These are phyloP conservation scores for Phlebiopsis gigantea DNA, from an alignment of 768 basidiomycete genomes.

Conservation along the genomic window DNA sequence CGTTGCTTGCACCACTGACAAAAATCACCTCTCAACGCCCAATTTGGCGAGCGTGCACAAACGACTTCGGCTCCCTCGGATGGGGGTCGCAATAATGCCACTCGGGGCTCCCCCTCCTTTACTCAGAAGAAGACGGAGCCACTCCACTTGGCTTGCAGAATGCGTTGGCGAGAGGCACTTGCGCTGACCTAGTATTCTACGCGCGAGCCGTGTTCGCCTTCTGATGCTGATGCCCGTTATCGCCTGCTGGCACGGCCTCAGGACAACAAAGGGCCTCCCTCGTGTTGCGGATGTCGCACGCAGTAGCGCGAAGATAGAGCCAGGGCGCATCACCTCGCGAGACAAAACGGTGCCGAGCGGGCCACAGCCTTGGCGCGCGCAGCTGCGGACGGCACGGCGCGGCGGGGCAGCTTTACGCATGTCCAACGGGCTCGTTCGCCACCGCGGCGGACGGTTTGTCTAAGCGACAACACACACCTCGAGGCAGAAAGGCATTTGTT, in stretches of 20 bases:
- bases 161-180: neutral
- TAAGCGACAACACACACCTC: no score
- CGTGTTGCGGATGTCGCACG: neutral
- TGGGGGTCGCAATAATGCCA: neutral
- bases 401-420: no score
- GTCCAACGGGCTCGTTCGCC: neutral
- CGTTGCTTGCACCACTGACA: neutral
- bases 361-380: neutral
- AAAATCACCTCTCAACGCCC: neutral
- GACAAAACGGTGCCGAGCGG: neutral
- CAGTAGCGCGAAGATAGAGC: neutral
- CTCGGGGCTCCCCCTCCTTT: constrained; percentile 2
- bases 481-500: neutral
- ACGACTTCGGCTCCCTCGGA: neutral
- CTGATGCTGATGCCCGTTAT: neutral
- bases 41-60: neutral
- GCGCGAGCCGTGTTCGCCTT: neutral
- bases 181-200: neutral
- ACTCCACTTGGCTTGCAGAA: neutral
- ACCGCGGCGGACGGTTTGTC: no score
- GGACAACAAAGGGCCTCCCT: neutral
- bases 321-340: neutral
- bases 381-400: neutral
- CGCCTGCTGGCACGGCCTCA: neutral
- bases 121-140: neutral